Evolutionary conservation across 139 green algal species (phyloP).

Genomic region (Picochlorum sp.): DNA sequence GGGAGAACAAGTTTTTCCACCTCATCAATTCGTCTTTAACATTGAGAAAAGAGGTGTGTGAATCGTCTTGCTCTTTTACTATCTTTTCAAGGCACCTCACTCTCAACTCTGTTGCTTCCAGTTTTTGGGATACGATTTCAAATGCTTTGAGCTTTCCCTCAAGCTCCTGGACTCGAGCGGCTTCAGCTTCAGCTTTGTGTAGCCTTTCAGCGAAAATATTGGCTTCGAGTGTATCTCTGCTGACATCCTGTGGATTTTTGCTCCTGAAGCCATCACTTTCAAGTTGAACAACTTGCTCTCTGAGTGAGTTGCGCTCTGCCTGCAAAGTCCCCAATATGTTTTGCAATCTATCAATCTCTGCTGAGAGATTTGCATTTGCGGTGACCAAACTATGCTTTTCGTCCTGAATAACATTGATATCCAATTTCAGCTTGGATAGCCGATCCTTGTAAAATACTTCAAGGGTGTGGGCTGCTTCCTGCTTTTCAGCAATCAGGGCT

Average conservation of each 20-base stretch:
- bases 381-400: conserved; percentile 20
- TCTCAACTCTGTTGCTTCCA: conserved; percentile 14
- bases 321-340: background rate
- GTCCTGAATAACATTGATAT: background rate
- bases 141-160: conserved; percentile 3
- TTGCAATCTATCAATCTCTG: conserved; percentile 3
- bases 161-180: background rate
- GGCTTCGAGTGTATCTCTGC: too few relatives aligned
- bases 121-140: conserved; percentile 7
- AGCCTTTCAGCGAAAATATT: too few relatives aligned
- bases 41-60: conserved; percentile 9
- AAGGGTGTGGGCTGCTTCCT: too few relatives aligned
- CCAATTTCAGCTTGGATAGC: too few relatives aligned
- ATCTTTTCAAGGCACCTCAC: conserved; percentile 14
- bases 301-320: too few relatives aligned
- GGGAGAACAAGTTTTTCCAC: conserved; percentile 22
- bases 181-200: background rate
- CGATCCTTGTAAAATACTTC: too few relatives aligned
- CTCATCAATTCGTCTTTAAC: conserved; percentile 15
- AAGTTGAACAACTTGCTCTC: too few relatives aligned
- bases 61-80: conserved; percentile 6
- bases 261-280: too few relatives aligned
- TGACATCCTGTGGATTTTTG: too few relatives aligned
- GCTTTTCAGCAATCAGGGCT: too few relatives aligned
- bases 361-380: background rate